Conservation (phyloP, 495 filamentous ascomycete genomes). For the Cladorrhinum samala region DNA sequence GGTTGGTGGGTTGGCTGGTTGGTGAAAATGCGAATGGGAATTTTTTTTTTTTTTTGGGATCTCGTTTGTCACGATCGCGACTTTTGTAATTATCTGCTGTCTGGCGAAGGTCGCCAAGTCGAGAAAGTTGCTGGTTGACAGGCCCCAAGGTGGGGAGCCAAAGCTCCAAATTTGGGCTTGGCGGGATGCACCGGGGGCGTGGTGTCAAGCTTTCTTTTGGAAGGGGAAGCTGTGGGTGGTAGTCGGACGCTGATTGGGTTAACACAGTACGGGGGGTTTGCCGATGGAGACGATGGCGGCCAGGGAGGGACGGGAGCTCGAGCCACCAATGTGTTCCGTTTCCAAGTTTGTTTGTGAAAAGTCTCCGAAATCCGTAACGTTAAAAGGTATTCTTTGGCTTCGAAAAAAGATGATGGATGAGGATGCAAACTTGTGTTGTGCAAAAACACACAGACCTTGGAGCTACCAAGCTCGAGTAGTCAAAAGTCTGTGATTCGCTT, state of each 20-base stretch:
- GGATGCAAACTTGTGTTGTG: not conserved
- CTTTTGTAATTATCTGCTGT: no score
- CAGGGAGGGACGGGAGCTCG: no score
- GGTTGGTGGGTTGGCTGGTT: no score
- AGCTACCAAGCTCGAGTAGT: not conserved
- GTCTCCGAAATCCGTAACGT: no score
- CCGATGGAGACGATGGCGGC: no score
- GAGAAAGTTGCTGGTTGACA: not conserved
- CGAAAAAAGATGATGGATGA: not conserved
- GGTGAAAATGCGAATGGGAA: no score
- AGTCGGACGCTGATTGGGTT: not conserved
- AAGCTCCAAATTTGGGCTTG: not conserved
- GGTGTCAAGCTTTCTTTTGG: not conserved
- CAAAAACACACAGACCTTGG: not conserved
- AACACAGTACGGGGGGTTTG: not conserved
- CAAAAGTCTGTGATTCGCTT: no score
- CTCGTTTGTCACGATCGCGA: not conserved
- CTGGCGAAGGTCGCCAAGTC: not conserved
- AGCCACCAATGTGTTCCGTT: no score
- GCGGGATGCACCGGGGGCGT: not conserved
- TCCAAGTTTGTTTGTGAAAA: no score
- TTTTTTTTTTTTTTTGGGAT: not conserved
- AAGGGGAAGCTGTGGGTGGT: conserved; percentile 3
- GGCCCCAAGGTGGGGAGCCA: not conserved
- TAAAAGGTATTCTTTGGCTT: no score